Percentiles rank a stretch among this genome's conserved stretches.
Conservation (phyloP, 768 basidiomycete species). For the Tylopilus vinaceipallidus region DNA sequence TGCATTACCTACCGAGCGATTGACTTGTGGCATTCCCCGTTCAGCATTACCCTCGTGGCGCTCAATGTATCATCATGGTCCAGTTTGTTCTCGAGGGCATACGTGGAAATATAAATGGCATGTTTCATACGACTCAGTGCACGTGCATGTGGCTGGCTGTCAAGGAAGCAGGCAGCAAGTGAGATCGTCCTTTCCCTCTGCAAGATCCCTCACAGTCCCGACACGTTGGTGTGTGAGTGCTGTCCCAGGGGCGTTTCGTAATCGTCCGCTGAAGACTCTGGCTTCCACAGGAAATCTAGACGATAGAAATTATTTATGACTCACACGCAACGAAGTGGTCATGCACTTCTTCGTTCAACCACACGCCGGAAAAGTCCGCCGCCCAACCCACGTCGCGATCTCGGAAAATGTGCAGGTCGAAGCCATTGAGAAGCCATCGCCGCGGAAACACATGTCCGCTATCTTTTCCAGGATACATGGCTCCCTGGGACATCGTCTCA, state of each 20-base stretch:
- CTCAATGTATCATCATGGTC: not conserved
- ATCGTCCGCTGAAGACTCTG: not conserved
- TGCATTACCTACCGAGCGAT: no score
- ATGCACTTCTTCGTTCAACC: no score
- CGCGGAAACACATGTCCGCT: no score
- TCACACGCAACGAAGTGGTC: no score
- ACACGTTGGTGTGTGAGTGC: not conserved
- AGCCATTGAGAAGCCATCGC: no score
- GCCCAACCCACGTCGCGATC: no score
- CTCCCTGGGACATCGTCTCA: no score
- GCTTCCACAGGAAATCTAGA: conserved; percentile 47
- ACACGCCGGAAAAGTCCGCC: no score
- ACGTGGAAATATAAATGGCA: not conserved
- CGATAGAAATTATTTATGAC: conserved; percentile 35
- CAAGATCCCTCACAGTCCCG: not conserved
- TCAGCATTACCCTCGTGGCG: not conserved
- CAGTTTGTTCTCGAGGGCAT: not conserved
- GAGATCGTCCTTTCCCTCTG: not conserved
- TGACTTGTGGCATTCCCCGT: not conserved
- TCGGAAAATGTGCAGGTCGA: no score
- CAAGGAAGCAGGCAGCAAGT: not conserved
- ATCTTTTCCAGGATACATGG: no score
- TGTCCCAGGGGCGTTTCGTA: not conserved
- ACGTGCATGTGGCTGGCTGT: not conserved
- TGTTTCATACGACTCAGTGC: not conserved